Conservation (phyloP, 306 rosid species). For the Astragalus glycyphyllos region DNA sequence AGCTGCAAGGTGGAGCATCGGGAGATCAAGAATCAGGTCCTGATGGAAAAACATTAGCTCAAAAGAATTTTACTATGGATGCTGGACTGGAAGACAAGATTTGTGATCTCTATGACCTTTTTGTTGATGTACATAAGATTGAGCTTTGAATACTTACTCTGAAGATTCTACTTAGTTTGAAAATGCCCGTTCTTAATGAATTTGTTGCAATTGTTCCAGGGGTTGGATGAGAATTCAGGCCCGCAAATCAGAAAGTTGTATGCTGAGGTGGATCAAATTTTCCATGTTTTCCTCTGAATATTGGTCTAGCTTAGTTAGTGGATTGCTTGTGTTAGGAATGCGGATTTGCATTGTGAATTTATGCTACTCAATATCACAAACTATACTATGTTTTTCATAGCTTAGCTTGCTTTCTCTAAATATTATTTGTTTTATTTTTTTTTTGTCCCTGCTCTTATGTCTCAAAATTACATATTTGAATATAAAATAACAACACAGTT, state of each 20-base stretch:
- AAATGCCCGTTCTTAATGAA: constrained; percentile 29
- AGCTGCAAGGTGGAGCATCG: constrained; percentile 65
- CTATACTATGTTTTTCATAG: constrained; percentile 16
- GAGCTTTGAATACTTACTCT: constrained; percentile 35
- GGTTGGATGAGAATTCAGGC: constrained; percentile 89
- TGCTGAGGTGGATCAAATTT: constrained; percentile 65
- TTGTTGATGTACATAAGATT: constrained; percentile 76
- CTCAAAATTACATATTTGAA: constrained; percentile 3
- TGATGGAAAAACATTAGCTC: constrained; percentile 65
- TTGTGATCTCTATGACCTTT: constrained; percentile 98
- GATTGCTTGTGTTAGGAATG: constrained; percentile 23
- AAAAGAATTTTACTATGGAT: constrained; percentile 73
- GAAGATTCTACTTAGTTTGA: constrained; percentile 28
- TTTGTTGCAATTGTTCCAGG: constrained; percentile 65
- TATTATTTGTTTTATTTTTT: constrained; percentile 21
- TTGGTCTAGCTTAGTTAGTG: constrained; percentile 21
- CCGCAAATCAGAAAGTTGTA: constrained; percentile 87
- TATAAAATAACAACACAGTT: constrained; percentile 25
- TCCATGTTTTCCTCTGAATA: constrained; percentile 4
- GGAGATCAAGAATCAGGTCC: constrained; percentile 66
- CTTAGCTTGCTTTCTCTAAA: not conserved
- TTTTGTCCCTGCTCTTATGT: constrained; percentile 2
- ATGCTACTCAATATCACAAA: constrained; percentile 15
- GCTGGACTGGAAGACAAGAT: constrained; percentile 87
- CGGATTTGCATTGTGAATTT: constrained; percentile 10